A percentile compares a stretch with the other conserved stretches of the same genome.
Conservation (phyloP, 2,329 filamentous ascomycete species). For the Phoma sp. region DNA sequence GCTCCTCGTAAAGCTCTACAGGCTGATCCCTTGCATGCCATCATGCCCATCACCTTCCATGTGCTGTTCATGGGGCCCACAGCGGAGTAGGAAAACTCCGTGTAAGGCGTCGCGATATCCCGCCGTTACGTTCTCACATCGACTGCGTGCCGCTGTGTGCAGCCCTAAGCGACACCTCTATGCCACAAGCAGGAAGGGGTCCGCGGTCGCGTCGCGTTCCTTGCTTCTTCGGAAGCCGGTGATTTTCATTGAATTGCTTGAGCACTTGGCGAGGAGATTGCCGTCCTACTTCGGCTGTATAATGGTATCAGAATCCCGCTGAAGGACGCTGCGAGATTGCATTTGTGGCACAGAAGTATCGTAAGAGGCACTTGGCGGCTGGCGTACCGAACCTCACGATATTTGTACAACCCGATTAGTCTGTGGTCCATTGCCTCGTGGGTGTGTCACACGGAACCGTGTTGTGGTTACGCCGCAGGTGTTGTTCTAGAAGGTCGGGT, state of each 20-base stretch:
- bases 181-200: constrained; percentile 18
- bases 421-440: constrained; percentile 14
- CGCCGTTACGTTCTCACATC: constrained; percentile 10
- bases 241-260: constrained; percentile 27
- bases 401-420: constrained; percentile 10
- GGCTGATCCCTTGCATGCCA: constrained; percentile 20
- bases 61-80: constrained; percentile 15
- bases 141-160: constrained; percentile 8
- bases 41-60: constrained; percentile 23
- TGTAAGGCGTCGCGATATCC: constrained; percentile 19
- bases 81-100: constrained; percentile 42
- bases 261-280: constrained; percentile 28
- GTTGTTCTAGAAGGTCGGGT: constrained; percentile 39
- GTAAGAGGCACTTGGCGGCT: constrained; percentile 1
- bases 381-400: constrained; percentile 6
- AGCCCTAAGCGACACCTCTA: constrained; percentile 26
- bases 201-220: constrained; percentile 27
- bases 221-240: constrained; percentile 21
- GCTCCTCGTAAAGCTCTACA: constrained; percentile 13
- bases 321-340: constrained; percentile 21
- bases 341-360: constrained; percentile 20
- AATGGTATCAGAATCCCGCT: constrained; percentile 39
- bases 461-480: constrained; percentile 7
- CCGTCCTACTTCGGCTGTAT: constrained; percentile 14
- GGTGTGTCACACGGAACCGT: constrained; percentile 20